A percentile compares a stretch with the other conserved stretches of the same genome.
Conservation (phyloP, 371 early-diverging fungal species). For the Mucor sp. region DNA sequence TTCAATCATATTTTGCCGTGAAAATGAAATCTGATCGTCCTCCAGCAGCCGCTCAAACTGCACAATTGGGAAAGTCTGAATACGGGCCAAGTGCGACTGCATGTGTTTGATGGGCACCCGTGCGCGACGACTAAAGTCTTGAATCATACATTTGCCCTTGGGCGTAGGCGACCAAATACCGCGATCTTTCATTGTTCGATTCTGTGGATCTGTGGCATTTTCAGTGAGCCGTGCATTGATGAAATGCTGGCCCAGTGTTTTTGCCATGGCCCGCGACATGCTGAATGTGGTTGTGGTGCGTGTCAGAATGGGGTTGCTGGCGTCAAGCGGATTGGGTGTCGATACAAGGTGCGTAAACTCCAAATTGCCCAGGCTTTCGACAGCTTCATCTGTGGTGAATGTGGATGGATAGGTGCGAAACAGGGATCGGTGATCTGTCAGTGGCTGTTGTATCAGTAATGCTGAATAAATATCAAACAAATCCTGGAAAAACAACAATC, state of each 20-base stretch:
- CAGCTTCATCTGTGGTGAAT: conserved; percentile 63
- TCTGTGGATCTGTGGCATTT: conserved; percentile 51
- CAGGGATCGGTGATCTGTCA: conserved; percentile 47
- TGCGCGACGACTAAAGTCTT: conserved; percentile 42
- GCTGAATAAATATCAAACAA: conserved; percentile 43
- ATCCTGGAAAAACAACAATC: conserved; percentile 24
- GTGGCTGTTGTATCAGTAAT: conserved; percentile 39
- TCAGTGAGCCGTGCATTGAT: conserved; percentile 60
- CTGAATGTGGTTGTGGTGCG: conserved; percentile 58
- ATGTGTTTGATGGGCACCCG: conserved; percentile 39
- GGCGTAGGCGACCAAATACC: conserved; percentile 55
- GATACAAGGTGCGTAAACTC: conserved; percentile 58
- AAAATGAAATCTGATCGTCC: conserved; percentile 44
- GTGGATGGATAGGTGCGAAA: conserved; percentile 58
- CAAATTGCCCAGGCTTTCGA: conserved; percentile 46
- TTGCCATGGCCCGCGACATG: conserved; percentile 56
- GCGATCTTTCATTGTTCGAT: conserved; percentile 52
- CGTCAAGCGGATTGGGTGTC: conserved; percentile 54
- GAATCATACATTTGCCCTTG: conserved; percentile 57
- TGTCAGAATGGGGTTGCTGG: conserved; percentile 26
- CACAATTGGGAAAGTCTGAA: conserved; percentile 32
- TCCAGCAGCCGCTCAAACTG: conserved; percentile 39
- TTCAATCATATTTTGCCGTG: conserved; percentile 50
- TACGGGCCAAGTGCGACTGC: conserved; percentile 19
- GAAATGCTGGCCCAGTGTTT: conserved; percentile 56